A percentile compares a stretch with the other conserved stretches of the same genome.
Conservation (phyloP, 768 basidiomycete species). For the Kwoniella heveanensis region DNA sequence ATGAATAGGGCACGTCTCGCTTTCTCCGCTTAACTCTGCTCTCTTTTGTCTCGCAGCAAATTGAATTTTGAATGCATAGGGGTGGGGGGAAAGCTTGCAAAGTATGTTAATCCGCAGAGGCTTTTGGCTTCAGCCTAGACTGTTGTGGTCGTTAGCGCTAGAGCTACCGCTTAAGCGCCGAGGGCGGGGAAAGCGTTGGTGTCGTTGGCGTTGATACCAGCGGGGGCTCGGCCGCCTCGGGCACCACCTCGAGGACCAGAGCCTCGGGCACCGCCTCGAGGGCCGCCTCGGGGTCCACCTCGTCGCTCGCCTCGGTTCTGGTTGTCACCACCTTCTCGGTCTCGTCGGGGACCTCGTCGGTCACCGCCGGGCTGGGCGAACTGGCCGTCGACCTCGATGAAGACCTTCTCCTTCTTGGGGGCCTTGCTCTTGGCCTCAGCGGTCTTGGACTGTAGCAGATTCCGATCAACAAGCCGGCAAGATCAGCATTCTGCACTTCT, state of each 20-base stretch:
- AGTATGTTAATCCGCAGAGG: background rate
- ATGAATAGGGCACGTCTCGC: too few relatives aligned
- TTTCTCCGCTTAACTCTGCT: too few relatives aligned
- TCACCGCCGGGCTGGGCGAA: conserved; percentile 72
- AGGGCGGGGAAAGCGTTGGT: conserved; percentile 87
- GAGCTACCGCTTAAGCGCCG: conserved; percentile 37
- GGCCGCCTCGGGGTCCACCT: conserved; percentile 59
- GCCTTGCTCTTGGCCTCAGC: conserved; percentile 44
- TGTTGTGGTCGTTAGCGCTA: background rate
- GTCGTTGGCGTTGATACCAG: conserved; percentile 72
- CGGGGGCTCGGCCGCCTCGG: conserved; percentile 45
- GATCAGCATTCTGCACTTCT: too few relatives aligned
- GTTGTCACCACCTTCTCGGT: conserved; percentile 37
- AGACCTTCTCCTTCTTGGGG: conserved; percentile 68
- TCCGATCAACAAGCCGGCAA: too few relatives aligned
- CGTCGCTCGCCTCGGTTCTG: conserved; percentile 56
- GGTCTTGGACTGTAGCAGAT: conserved; percentile 52
- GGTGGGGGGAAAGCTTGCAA: background rate
- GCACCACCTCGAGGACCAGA: conserved; percentile 56
- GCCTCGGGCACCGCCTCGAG: conserved; percentile 60
- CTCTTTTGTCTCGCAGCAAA: background rate
- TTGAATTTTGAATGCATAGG: background rate
- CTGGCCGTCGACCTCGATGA: conserved; percentile 85
- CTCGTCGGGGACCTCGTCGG: conserved; percentile 59
- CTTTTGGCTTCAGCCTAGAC: background rate